Percentiles rank a stretch among this genome's conserved stretches.
phyloP scores from a whole-genome alignment of 2,329 filamentous ascomycete species.

The Coniella vitis region DNA sequence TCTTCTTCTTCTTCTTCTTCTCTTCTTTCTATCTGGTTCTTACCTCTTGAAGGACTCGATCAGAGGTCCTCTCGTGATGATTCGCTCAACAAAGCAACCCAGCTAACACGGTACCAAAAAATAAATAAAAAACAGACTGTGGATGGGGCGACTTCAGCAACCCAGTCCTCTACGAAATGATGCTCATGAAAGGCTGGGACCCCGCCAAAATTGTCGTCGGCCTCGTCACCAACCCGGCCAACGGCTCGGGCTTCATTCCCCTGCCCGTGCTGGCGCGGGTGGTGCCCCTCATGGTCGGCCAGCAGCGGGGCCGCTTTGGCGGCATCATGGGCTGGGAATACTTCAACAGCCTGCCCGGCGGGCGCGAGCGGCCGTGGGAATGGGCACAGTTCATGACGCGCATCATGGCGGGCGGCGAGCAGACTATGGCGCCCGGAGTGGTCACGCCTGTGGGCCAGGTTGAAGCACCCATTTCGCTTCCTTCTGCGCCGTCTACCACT shows the following conservation, averaged over 20 bases:
- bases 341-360: slow-evolving; percentile 64
- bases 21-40: neutral
- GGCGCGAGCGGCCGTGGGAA: slow-evolving; percentile 55
- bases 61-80: too few species aligned
- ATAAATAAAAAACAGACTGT: too few species aligned
- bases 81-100: too few species aligned
- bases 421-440: slow-evolving; percentile 10
- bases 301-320: slow-evolving; percentile 61
- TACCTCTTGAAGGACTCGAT: neutral
- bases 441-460: slow-evolving; percentile 12
- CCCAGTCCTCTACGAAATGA: slow-evolving; percentile 39
- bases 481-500: too few species aligned
- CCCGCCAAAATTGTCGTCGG: slow-evolving; percentile 66
- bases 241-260: slow-evolving; percentile 60
- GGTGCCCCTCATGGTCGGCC: slow-evolving; percentile 47
- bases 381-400: slow-evolving; percentile 63
- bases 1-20: neutral
- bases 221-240: slow-evolving; percentile 65
- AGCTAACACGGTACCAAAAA: neutral
- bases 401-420: slow-evolving; percentile 26
- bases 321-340: slow-evolving; percentile 87
- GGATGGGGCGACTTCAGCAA: slow-evolving; percentile 66
- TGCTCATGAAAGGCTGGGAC: slow-evolving; percentile 53
- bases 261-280: slow-evolving; percentile 50
- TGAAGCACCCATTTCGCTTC: neutral